Evolutionary conservation across 192 early-diverging fungal genomes (phyloP), one percentile per base, ranked within the genome.

Genomic region (Backusella morwellensis): DNA sequence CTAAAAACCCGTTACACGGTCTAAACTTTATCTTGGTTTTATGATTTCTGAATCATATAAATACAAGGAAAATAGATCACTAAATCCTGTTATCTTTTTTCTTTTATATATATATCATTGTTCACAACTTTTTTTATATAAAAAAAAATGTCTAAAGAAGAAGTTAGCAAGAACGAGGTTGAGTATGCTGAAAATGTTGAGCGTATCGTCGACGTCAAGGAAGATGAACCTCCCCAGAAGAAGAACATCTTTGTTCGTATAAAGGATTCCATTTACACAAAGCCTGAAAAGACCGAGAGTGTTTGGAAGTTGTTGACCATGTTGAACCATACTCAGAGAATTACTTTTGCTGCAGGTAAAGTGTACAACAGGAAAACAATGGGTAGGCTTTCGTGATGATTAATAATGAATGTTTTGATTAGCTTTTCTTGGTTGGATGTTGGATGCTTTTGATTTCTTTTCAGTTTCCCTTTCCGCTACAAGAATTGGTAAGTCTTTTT

Each of bases 361-460:
- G 7, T 5, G 40, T 5, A 44, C 4, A 44, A 44, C 29, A 21
- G 23, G 26, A 52, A 11, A 3, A 40, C 8, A 50, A 9, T 47
- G 17, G 35, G 11, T 23, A 40, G 38, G 11, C 0, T 21, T 12
- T 7, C 29, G 4, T 50, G 9, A 11, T 23, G 3, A 21, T 23
- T 23, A 52, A 41, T 38, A 14, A 29, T 35, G 21, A 23, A 38
- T 35, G 6, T 35, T 29, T 70, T 4, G 15, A 23, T 6, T 71
- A 70, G 88, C 85, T 41, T 93, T 90, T 73, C 77, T 93, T 69
- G 93, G 90, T n/a, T 94, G 93, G 92, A 87, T 88, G 54, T 78
- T 93, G 14, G 91, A 94, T 75, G 87, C 91, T 12, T 87, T 91
- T 56, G 93, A 94, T 81, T 94, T 88, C 78, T 92, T 92, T 69